Base-by-base conservation (phyloP, 768 basidiomycete genomes). In the Podaxis rugospora region DNA sequence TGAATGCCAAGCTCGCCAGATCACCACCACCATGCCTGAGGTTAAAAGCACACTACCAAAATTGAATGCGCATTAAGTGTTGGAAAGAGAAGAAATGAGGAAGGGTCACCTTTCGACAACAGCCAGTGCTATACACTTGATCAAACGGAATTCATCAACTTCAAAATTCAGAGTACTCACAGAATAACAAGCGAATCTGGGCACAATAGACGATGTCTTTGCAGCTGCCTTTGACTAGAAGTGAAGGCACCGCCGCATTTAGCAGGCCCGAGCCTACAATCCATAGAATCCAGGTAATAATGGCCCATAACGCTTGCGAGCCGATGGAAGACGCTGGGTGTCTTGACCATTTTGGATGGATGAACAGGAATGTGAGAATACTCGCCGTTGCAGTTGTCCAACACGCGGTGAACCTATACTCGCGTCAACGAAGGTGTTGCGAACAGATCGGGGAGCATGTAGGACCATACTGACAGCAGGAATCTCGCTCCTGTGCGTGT, bases 281-380 rank as follows among this genome's bases (percentile, higher is more conserved):
- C 87, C 86, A 88, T 50, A 86, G 72, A 16, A 81, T 65, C 84
- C 83, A 86, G 13, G 86, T 86, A 1, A 80, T 61, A 28, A 85
- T 70, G 3, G 82, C 70, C 87, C 87, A 88, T 46, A 86, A 71
- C 11, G 76, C 77, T 65, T 88, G 87, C 0, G 83, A 75, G 6
- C 85, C 85, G 40, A 87, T 71, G 11, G 86, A 87, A 9, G 81
- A 76, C 14, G 85, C 63, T 3, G 81, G 76, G 59, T 80, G 78
- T 60, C 72, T 79, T 18, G 83, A 81, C 79, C 82, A 85, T 14
- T 72, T 70, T 0, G 85, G 85, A 66, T 88, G 85, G 4, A 87
- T 71, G 68, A 87, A 85, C 39, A 87, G 76, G 42, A 86, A 69
- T n/a, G 80, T 79, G 58, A 82, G 83, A 21, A 71, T 72, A 27